Evolutionary conservation across 2,329 filamentous ascomycete genomes (phyloP), one percentile per base, ranked within the genome.

Genomic region (Ophiostoma ulmi): DNA sequence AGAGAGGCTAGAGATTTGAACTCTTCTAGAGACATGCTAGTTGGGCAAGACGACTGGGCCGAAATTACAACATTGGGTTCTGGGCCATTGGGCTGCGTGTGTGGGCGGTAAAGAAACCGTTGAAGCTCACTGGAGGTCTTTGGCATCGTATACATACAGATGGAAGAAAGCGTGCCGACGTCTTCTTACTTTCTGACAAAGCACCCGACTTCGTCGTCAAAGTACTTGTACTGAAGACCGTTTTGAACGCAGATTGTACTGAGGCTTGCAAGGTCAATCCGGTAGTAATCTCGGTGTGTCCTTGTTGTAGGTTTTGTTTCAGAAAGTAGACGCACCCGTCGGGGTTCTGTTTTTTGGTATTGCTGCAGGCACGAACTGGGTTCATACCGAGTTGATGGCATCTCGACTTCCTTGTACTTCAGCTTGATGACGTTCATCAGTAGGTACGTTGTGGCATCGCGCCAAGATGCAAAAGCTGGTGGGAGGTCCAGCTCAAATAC

Each of bases 401-500:
- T 5, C 13, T 17, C 7, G 36, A 4, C 76, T 58, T 0, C 82
- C 83, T 0, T 80, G 72, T 2, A 80, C 75, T 0, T 76, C 67
- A 2, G 83, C 75, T 3, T 71, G 0, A 87, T 75, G 0, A 85
- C 77, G 10, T 81, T 74, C 0, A 76, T 71, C 0, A 84, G 72
- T 1, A 88, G 39, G 67, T 78, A 82, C 0, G 79, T 71, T 0
- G 83, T 85, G 1, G 75, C 73, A 70, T 87, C 82, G 20, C 86
- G 78, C 86, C 86, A 89, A 1, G 73, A 66, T 0, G 75, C 75
- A 44, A 86, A 83, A 0, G 75, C 38, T 0, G 31, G 5, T 0
- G 86, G 86, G 0, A 81, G 72, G 0, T 74, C 69, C 0, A 88
- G 76, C 73, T 89, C 87, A 68, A 89, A 89, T 0, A 88, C 78